A percentile compares a stretch with the other conserved stretches of the same genome.
Conservation (phyloP, 495 filamentous ascomycete species). For the Rhypophila decipiens region DNA sequence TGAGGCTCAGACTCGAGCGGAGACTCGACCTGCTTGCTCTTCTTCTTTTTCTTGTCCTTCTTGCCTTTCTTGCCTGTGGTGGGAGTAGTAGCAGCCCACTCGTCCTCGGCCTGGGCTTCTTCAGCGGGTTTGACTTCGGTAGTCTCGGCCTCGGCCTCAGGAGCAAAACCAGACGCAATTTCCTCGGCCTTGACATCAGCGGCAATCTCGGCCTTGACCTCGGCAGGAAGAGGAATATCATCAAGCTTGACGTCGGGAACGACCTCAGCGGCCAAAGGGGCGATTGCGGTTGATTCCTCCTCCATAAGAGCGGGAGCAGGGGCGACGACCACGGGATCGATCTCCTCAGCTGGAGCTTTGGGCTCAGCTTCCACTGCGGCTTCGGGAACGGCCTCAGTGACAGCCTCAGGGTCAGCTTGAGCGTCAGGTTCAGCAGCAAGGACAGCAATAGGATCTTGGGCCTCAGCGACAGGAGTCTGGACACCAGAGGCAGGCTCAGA, state of each 20-base stretch:
- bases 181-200: too few species aligned
- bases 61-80: conserved; percentile 7
- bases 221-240: too few species aligned
- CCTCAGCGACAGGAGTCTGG: background rate
- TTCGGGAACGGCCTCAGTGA: background rate
- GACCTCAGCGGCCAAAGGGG: too few species aligned
- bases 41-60: conserved; percentile 23
- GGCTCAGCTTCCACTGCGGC: background rate
- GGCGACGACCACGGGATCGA: too few species aligned
- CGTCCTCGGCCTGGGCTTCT: conserved; percentile 8
- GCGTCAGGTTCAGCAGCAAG: background rate
- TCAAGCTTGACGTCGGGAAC: too few species aligned
- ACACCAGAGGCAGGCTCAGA: background rate
- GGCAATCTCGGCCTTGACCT: too few species aligned
- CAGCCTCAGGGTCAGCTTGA: background rate
- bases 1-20: background rate
- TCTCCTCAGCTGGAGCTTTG: too few species aligned
- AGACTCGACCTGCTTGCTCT: conserved; percentile 15
- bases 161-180: background rate
- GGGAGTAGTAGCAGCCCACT: conserved; percentile 3
- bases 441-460: background rate
- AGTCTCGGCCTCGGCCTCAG: background rate
- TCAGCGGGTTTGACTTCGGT: conserved; percentile 1
- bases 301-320: background rate
- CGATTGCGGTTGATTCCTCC: too few species aligned